Conservation (phyloP, 2,329 filamentous ascomycete species). For the Colletotrichum tabaci region DNA sequence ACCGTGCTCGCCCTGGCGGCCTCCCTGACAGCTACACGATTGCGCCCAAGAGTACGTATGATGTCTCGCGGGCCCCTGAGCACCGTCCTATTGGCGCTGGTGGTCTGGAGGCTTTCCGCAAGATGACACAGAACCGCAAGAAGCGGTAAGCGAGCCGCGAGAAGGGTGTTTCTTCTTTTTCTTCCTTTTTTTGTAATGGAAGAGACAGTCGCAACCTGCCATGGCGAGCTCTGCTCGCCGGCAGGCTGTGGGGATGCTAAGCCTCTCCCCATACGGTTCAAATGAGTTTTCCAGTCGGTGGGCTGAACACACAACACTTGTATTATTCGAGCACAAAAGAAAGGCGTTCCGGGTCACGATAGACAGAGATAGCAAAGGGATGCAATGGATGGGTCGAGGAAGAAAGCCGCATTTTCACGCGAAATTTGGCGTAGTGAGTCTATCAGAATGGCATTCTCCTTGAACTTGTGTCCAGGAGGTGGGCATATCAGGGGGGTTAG, state of each 20-base stretch:
- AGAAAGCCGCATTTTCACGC: slow-evolving; percentile 19
- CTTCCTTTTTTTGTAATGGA: too few relatives aligned
- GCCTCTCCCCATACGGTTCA: neutral
- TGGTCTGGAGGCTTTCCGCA: slow-evolving; percentile 75
- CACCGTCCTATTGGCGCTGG: slow-evolving; percentile 74
- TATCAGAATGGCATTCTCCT: neutral
- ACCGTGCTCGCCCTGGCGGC: slow-evolving; percentile 70
- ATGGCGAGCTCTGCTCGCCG: neutral
- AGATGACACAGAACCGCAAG: slow-evolving; percentile 76
- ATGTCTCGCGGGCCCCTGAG: slow-evolving; percentile 65
- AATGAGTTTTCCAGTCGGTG: slow-evolving; percentile 1
- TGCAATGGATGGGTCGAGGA: slow-evolving; percentile 1
- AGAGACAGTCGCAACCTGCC: neutral
- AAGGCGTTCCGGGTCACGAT: slow-evolving; percentile 31
- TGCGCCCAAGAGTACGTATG: slow-evolving; percentile 74
- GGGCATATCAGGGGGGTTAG: neutral
- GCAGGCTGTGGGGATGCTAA: neutral
- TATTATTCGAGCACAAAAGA: slow-evolving; percentile 32
- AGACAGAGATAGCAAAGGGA: slow-evolving; percentile 5
- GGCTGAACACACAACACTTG: slow-evolving; percentile 17
- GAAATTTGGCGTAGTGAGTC: neutral
- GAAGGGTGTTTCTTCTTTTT: neutral
- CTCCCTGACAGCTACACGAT: slow-evolving; percentile 72
- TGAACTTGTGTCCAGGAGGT: neutral
- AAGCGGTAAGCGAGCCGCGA: slow-evolving; percentile 52